Evolutionary conservation across 257 asterid species (phyloP).

Genomic region (Euphrasia confusa): DNA sequence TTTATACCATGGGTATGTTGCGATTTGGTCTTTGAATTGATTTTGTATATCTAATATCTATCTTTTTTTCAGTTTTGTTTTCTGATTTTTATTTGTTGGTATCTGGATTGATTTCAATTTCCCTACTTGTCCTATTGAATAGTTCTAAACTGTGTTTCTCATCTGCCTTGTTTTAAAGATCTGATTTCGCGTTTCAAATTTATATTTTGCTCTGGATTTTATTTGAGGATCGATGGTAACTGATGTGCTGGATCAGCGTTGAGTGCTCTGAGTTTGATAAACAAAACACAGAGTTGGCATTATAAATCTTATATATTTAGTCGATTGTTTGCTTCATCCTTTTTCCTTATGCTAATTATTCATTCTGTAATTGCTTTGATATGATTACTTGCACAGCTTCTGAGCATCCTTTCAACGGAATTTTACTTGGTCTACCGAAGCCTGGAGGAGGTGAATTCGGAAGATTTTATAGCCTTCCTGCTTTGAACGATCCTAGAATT

Average conservation of each 20-base stretch:
- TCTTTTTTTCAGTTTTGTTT: not conserved
- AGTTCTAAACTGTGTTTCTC: not conserved
- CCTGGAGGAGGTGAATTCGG: conserved; percentile 81
- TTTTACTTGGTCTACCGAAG: conserved; percentile 59
- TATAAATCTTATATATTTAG: not conserved
- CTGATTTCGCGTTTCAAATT: not conserved
- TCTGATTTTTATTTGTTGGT: not conserved
- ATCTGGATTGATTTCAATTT: not conserved
- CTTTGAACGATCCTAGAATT: conserved; percentile 69
- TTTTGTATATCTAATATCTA: not conserved
- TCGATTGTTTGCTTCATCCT: not conserved
- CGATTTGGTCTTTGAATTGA: not conserved
- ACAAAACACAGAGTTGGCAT: not conserved
- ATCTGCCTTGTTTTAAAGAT: not conserved
- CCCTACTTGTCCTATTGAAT: not conserved
- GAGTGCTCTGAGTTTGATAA: not conserved
- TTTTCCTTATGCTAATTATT: not conserved
- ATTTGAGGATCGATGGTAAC: no score
- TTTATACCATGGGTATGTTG: conserved; percentile 60
- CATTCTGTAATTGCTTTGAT: not conserved
- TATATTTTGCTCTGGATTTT: not conserved
- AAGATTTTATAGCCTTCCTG: conserved; percentile 70
- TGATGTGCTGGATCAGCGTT: not conserved
- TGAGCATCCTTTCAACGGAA: conserved; percentile 54
- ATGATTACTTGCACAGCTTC: conserved; percentile 39